These are phyloP conservation scores for Lasiodiplodia hormozganensis DNA, from an alignment of 2,329 filamentous ascomycete species.

Conservation along the genomic window DNA sequence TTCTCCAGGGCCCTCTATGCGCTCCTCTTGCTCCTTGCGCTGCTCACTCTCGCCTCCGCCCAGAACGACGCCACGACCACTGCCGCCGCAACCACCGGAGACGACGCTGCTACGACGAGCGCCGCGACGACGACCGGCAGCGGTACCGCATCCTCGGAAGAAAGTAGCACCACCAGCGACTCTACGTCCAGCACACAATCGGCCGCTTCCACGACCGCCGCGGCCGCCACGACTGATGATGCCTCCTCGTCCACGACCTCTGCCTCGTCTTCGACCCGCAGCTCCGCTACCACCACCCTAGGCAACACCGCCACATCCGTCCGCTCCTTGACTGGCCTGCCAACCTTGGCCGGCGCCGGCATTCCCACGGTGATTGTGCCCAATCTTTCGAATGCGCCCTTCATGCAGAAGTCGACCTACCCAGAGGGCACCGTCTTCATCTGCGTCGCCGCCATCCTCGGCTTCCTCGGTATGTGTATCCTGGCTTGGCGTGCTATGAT, in stretches of 20 bases:
- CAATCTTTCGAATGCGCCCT: slow-evolving; percentile 83
- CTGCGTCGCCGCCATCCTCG: slow-evolving; percentile 85
- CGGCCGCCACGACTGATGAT: slow-evolving; percentile 33
- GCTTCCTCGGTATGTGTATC: slow-evolving; percentile 80
- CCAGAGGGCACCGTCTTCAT: slow-evolving; percentile 98
- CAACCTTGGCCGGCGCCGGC: slow-evolving; percentile 63
- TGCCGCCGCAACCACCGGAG: slow-evolving; percentile 31
- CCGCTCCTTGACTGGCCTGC: slow-evolving; percentile 51
- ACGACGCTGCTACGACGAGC: slow-evolving; percentile 32
- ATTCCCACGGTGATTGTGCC: slow-evolving; percentile 78
- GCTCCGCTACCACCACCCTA: slow-evolving; percentile 34
- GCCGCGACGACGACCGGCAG: slow-evolving; percentile 25
- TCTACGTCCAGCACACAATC: slow-evolving; percentile 28
- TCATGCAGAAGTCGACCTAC: slow-evolving; percentile 84
- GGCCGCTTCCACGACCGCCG: slow-evolving; percentile 28
- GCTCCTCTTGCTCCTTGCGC: slow-evolving; percentile 30
- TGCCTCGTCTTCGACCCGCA: slow-evolving; percentile 25
- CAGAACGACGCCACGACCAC: slow-evolving; percentile 32
- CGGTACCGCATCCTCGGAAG: slow-evolving; percentile 31
- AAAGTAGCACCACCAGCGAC: slow-evolving; percentile 35
- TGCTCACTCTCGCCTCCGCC: slow-evolving; percentile 32
- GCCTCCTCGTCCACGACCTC: slow-evolving; percentile 37
- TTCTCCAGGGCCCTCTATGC: slow-evolving; percentile 17
- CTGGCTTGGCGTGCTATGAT: slow-evolving; percentile 88
- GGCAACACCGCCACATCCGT: slow-evolving; percentile 32